Evolutionary conservation across 805 yeast species (phyloP).

Genomic region (Saturnispora silvae): DNA sequence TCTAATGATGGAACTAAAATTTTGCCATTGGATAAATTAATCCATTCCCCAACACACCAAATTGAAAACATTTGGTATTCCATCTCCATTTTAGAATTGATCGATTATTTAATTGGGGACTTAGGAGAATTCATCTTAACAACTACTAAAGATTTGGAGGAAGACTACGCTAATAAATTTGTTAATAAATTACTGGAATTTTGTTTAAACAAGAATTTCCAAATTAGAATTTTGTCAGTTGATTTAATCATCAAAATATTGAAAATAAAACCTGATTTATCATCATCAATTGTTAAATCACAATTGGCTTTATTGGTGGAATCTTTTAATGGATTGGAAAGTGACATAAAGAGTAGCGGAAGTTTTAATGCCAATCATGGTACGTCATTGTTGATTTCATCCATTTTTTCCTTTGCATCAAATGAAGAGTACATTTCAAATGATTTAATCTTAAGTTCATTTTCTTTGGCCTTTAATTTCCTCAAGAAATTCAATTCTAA

Average conservation of each 20-base stretch:
- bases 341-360: slow-evolving; percentile 19
- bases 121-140: slow-evolving; percentile 24
- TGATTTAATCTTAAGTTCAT: slow-evolving; percentile 24
- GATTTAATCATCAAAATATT: slow-evolving; percentile 25
- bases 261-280: slow-evolving; percentile 27
- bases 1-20: slow-evolving; percentile 9
- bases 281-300: slow-evolving; percentile 24
- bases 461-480: slow-evolving; percentile 21
- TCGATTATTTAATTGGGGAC: slow-evolving; percentile 20
- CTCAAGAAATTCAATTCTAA: slow-evolving; percentile 28
- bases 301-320: slow-evolving; percentile 26
- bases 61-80: slow-evolving; percentile 20
- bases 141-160: slow-evolving; percentile 10
- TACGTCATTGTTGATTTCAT: slow-evolving; percentile 23
- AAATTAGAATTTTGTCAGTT: slow-evolving; percentile 32
- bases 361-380: slow-evolving; percentile 25
- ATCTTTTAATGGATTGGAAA: slow-evolving; percentile 25
- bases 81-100: slow-evolving; percentile 20
- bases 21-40: slow-evolving; percentile 14
- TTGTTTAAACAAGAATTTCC: slow-evolving; percentile 29
- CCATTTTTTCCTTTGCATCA: slow-evolving; percentile 22
- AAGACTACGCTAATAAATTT: slow-evolving; percentile 24
- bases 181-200: slow-evolving; percentile 28
- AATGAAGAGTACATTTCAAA: slow-evolving; percentile 23
- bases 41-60: slow-evolving; percentile 9